Evolutionary conservation across 2,329 filamentous ascomycete genomes (phyloP).

Genomic region (Nothopassalora personata): DNA sequence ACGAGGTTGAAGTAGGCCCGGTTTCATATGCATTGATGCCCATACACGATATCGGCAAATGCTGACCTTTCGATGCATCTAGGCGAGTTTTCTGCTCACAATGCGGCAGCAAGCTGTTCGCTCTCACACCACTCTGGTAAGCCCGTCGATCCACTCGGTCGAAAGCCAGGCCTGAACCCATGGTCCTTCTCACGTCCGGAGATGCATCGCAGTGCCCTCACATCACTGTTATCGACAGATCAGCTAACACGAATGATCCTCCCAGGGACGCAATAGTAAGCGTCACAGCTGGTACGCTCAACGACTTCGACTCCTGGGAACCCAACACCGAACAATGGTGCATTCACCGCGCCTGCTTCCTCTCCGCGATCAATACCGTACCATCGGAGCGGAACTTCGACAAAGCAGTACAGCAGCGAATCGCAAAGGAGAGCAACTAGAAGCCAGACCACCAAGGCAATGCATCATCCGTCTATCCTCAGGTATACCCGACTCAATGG

Average conservation of each 20-base stretch:
- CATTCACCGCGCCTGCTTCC: constrained; percentile 15
- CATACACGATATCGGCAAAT: neutral
- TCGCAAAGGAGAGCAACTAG: too few relatives aligned
- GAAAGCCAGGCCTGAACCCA: too few relatives aligned
- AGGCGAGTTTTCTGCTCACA: constrained; percentile 39
- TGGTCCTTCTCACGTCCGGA: too few relatives aligned
- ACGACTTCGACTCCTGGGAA: constrained; percentile 23
- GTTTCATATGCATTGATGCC: neutral
- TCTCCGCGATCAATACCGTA: constrained; percentile 7
- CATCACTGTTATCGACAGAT: too few relatives aligned
- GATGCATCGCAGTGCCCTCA: too few relatives aligned
- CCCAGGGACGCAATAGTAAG: constrained; percentile 18
- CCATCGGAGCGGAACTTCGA: neutral
- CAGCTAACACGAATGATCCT: too few relatives aligned
- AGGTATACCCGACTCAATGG: too few relatives aligned
- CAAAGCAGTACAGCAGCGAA: neutral
- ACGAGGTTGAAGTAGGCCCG: constrained; percentile 31
- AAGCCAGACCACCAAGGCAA: too few relatives aligned
- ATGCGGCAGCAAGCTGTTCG: constrained; percentile 33
- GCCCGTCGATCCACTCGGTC: too few relatives aligned
- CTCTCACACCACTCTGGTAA: constrained; percentile 14
- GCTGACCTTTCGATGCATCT: neutral
- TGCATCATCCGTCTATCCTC: too few relatives aligned
- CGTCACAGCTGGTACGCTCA: constrained; percentile 21
- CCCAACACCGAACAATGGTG: constrained; percentile 26